A percentile compares a stretch with the other conserved stretches of the same genome.
Evolutionary conservation across 2,329 filamentous ascomycete genomes (phyloP).

Genomic region (Aspergillus glaucus): DNA sequence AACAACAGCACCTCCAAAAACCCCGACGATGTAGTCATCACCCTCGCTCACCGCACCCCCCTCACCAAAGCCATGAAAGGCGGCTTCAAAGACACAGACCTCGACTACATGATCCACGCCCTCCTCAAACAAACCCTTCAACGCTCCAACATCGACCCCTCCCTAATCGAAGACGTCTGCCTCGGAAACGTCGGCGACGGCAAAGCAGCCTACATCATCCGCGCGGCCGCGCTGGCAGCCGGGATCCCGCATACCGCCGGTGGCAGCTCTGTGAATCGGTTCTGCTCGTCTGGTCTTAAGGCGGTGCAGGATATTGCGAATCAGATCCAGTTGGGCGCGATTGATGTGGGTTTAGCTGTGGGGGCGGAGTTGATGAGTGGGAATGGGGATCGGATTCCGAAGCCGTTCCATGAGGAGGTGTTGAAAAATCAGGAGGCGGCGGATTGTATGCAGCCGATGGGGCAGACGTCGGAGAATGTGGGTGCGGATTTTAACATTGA

Average conservation of each 20-base stretch:
- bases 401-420: conserved; percentile 73
- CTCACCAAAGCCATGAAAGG: conserved; percentile 85
- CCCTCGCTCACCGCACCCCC: conserved; percentile 81
- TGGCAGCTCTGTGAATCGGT: conserved; percentile 80
- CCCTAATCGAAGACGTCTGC: conserved; percentile 81
- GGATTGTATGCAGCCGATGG: conserved; percentile 94
- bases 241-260: conserved; percentile 87
- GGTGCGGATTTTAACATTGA: conserved; percentile 81
- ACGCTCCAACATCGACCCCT: conserved; percentile 70
- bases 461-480: conserved; percentile 95
- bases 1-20: conserved; percentile 73
- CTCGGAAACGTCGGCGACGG: conserved; percentile 84
- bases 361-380: conserved; percentile 85
- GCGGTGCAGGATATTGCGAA: conserved; percentile 92
- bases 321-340: conserved; percentile 71
- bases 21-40: conserved; percentile 94
- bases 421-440: conserved; percentile 66
- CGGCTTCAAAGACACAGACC: conserved; percentile 85
- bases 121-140: conserved; percentile 69
- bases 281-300: conserved; percentile 95
- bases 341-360: conserved; percentile 79
- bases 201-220: conserved; percentile 85
- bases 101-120: conserved; percentile 81
- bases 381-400: conserved; percentile 62
- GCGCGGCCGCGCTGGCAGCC: conserved; percentile 80